Percentiles rank a stretch among this genome's conserved stretches.
These are phyloP conservation scores for Termitomyces sp. DNA, from an alignment of 768 basidiomycete species.

Conservation along the genomic window DNA sequence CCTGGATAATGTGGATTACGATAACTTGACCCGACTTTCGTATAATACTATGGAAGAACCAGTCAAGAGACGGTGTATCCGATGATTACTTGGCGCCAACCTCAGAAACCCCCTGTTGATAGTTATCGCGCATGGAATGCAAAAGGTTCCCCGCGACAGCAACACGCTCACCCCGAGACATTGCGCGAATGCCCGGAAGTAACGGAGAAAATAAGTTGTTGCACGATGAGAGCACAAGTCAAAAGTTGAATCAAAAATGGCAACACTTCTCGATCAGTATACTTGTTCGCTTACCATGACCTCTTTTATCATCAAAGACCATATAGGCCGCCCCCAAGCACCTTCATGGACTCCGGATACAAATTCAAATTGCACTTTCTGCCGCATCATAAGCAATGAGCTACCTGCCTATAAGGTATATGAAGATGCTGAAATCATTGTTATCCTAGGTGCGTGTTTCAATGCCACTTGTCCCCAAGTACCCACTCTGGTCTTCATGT, in stretches of 20 bases:
- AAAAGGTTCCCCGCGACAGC: conserved; percentile 27
- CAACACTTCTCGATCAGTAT: neutral
- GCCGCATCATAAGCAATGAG: conserved; percentile 52
- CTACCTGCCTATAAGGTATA: conserved; percentile 44
- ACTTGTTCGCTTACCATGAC: conserved; percentile 41
- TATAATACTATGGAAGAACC: conserved; percentile 42
- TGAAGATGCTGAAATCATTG: conserved; percentile 59
- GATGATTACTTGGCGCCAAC: conserved; percentile 23
- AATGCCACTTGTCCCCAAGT: neutral
- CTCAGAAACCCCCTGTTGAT: conserved; percentile 49
- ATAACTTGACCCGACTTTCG: conserved; percentile 60
- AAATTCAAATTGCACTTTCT: conserved; percentile 49
- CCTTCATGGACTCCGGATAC: conserved; percentile 43
- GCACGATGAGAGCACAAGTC: neutral
- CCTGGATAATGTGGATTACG: conserved; percentile 72
- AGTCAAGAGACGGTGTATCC: neutral
- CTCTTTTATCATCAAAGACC: conserved; percentile 66
- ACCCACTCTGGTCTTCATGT: neutral
- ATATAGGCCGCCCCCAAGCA: conserved; percentile 39
- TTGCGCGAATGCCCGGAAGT: conserved; percentile 5
- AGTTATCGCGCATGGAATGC: conserved; percentile 34
- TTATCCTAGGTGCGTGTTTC: conserved; percentile 47
- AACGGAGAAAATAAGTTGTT: neutral
- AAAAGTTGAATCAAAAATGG: neutral
- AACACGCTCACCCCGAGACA: conserved; percentile 31